These are phyloP conservation scores for Isatis lusitanica DNA, from an alignment of 441 rosid genomes.

Conservation along the genomic window DNA sequence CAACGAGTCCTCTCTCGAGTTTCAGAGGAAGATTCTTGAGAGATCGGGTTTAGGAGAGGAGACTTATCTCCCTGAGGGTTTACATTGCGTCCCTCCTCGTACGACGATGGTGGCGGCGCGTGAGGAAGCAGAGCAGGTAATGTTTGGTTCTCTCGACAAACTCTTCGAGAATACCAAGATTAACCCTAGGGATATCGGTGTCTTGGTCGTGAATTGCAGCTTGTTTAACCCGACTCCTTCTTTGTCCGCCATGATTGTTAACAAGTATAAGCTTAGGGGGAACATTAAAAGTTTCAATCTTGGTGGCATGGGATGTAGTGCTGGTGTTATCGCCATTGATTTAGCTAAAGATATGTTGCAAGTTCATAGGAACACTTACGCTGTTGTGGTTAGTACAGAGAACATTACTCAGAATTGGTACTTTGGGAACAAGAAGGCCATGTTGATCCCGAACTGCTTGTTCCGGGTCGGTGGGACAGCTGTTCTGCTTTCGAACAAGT, in stretches of 20 bases:
- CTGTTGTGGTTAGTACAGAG: slow-evolving; percentile 13
- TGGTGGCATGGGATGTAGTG: slow-evolving; percentile 20
- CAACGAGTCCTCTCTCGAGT: slow-evolving; percentile 74
- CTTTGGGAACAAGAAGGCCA: slow-evolving; percentile 1
- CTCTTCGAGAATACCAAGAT: slow-evolving; percentile 43
- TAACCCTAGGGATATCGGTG: slow-evolving; percentile 3
- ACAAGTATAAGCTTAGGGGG: slow-evolving; percentile 19
- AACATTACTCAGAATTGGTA: slow-evolving; percentile 14
- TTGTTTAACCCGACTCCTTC: slow-evolving; percentile 17
- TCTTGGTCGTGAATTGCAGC: neutral
- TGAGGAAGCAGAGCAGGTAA: slow-evolving; percentile 88
- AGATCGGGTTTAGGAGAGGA: slow-evolving; percentile 92
- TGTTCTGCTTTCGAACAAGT: neutral
- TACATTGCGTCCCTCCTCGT: slow-evolving; percentile 69
- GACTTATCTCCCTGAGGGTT: slow-evolving; percentile 77
- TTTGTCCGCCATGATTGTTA: slow-evolving; percentile 3
- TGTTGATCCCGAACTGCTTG: slow-evolving; percentile 11
- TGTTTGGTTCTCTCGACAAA: slow-evolving; percentile 73
- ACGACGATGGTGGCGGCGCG: slow-evolving; percentile 83
- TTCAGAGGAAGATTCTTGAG: slow-evolving; percentile 77
- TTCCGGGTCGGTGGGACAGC: slow-evolving; percentile 13
- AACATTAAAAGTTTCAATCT: slow-evolving; percentile 11
- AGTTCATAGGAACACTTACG: slow-evolving; percentile 21
- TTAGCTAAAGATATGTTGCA: slow-evolving; percentile 13
- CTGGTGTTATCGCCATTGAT: slow-evolving; percentile 2